phyloP scores from a whole-genome alignment of 1,139 yeast species.

The Candida sp. region DNA sequence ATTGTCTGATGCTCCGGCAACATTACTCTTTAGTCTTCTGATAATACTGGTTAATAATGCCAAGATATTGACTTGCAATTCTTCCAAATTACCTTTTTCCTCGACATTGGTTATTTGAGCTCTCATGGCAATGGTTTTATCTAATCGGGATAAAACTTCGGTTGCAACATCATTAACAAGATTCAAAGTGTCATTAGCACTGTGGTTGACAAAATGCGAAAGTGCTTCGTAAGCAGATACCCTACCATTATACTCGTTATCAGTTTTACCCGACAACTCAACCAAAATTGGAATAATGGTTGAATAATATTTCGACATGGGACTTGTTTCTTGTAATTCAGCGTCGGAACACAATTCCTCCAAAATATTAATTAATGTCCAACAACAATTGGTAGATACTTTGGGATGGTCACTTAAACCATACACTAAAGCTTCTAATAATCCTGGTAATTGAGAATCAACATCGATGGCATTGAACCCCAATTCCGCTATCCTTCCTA shows the following conservation, averaged over 20 bases:
- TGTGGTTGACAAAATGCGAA: slow-evolving; percentile 73
- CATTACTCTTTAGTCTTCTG: slow-evolving; percentile 73
- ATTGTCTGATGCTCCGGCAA: slow-evolving; percentile 68
- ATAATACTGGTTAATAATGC: slow-evolving; percentile 86
- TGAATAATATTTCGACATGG: slow-evolving; percentile 72
- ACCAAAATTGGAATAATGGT: slow-evolving; percentile 68
- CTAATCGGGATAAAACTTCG: slow-evolving; percentile 71
- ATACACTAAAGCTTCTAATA: slow-evolving; percentile 65
- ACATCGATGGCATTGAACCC: slow-evolving; percentile 76
- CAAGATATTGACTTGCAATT: slow-evolving; percentile 81
- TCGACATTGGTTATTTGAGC: slow-evolving; percentile 57
- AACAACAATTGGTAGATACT: slow-evolving; percentile 93
- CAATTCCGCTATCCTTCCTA: slow-evolving; percentile 92
- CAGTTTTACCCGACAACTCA: slow-evolving; percentile 63
- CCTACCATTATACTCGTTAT: slow-evolving; percentile 85
- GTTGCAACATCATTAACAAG: slow-evolving; percentile 70
- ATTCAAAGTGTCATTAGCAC: slow-evolving; percentile 69
- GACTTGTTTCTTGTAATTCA: slow-evolving; percentile 49
- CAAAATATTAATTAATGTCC: slow-evolving; percentile 90
- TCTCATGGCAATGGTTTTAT: slow-evolving; percentile 57
- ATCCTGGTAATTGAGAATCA: slow-evolving; percentile 59
- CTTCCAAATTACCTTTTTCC: slow-evolving; percentile 77
- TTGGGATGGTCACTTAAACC: slow-evolving; percentile 91
- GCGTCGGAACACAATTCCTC: slow-evolving; percentile 76
- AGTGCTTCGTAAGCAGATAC: slow-evolving; percentile 96